These are phyloP conservation scores for Tolypocladium nubicola DNA, from an alignment of 2,329 filamentous ascomycete species.

Conservation along the genomic window DNA sequence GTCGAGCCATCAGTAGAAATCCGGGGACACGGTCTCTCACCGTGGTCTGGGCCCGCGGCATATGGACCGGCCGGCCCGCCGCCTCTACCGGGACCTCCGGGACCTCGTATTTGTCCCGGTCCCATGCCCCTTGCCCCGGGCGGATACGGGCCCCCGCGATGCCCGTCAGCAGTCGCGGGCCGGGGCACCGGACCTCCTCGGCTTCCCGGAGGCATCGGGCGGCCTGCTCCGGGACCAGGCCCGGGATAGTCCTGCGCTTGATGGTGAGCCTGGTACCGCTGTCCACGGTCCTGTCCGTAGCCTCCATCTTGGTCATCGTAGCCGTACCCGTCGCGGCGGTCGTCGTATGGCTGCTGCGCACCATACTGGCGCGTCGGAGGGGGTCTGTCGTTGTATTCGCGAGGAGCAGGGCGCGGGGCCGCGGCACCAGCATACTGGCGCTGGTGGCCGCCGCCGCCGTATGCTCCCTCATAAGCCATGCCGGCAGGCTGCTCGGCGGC, in stretches of 20 bases:
- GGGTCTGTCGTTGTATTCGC: conserved; percentile 19
- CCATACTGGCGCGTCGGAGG: conserved; percentile 23
- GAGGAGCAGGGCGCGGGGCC: conserved; percentile 27
- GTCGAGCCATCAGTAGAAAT: neutral
- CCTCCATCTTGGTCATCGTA: conserved; percentile 34
- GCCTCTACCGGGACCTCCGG: conserved; percentile 8
- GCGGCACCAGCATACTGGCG: conserved; percentile 38
- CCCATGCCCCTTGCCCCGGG: conserved; percentile 20
- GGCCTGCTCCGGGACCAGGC: conserved; percentile 27
- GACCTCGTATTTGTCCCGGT: conserved; percentile 17
- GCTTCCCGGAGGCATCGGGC: conserved; percentile 29
- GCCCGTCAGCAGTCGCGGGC: conserved; percentile 26
- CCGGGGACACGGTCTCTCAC: conserved; percentile 8
- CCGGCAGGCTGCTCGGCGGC: neutral
- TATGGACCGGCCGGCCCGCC: conserved; percentile 29
- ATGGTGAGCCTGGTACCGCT: conserved; percentile 32
- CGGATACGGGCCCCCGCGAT: conserved; percentile 25
- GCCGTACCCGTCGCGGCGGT: conserved; percentile 34
- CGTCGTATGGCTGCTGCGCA: conserved; percentile 30
- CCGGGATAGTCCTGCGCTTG: conserved; percentile 38
- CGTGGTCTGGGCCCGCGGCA: conserved; percentile 30
- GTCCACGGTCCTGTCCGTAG: conserved; percentile 26
- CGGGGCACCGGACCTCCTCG: conserved; percentile 35
- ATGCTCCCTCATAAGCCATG: conserved; percentile 44
- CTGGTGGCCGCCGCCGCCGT: conserved; percentile 24